Percentiles rank a stretch among this genome's conserved stretches.
phyloP scores from a whole-genome alignment of 2,329 filamentous ascomycete genomes.

The Alternaria postmessia region DNA sequence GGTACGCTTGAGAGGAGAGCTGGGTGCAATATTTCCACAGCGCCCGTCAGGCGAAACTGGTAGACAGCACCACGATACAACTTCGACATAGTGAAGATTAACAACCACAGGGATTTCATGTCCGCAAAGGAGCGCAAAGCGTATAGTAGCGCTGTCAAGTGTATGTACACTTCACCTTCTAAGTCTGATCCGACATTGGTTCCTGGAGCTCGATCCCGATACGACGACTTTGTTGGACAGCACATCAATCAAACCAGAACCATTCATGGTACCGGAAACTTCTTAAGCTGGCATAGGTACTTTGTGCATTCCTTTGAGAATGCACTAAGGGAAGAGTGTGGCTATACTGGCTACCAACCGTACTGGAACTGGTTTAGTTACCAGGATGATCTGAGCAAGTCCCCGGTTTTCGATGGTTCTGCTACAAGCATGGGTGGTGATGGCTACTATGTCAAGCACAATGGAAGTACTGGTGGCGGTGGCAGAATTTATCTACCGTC shows the following conservation, averaged over 20 bases:
- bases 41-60: slow-evolving; percentile 25
- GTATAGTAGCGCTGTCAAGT: slow-evolving; percentile 33
- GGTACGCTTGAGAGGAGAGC: slow-evolving; percentile 7
- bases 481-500: slow-evolving; percentile 19
- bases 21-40: slow-evolving; percentile 19
- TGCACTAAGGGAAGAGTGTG: slow-evolving; percentile 50
- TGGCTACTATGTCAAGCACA: slow-evolving; percentile 18
- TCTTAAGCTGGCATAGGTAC: slow-evolving; percentile 49
- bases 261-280: slow-evolving; percentile 33
- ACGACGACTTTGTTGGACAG: slow-evolving; percentile 38
- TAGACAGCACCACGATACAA: not conserved
- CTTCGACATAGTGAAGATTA: not conserved
- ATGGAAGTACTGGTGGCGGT: slow-evolving; percentile 21
- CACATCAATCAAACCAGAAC: slow-evolving; percentile 31
- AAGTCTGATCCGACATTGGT: slow-evolving; percentile 18
- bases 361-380: slow-evolving; percentile 60
- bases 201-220: slow-evolving; percentile 34
- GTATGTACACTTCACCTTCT: slow-evolving; percentile 22
- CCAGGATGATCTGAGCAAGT: slow-evolving; percentile 37
- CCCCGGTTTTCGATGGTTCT: slow-evolving; percentile 36
- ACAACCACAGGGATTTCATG: slow-evolving; percentile 1
- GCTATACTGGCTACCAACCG: slow-evolving; percentile 47
- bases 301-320: slow-evolving; percentile 49
- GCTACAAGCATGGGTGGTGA: slow-evolving; percentile 48
- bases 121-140: slow-evolving; percentile 20